Percentiles rank a stretch among this genome's conserved stretches.
phyloP scores from a whole-genome alignment of 2,329 filamentous ascomycete genomes.

The Colletotrichum paranaense region DNA sequence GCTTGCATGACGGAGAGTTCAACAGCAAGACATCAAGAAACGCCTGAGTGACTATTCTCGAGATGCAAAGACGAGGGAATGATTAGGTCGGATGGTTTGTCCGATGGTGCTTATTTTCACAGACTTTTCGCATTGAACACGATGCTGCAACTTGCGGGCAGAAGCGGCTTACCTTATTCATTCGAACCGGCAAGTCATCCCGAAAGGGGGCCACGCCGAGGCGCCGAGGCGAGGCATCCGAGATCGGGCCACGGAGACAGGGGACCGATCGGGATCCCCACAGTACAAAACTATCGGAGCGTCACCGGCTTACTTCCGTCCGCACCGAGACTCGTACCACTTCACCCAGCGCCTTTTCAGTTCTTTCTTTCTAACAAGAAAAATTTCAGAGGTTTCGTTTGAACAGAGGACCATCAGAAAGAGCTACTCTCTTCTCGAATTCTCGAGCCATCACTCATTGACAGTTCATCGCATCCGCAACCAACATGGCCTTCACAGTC shows the following conservation, averaged over 20 bases:
- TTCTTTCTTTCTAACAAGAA: not conserved
- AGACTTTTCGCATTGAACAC: not conserved
- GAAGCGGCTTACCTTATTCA: not conserved
- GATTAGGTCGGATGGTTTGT: not conserved
- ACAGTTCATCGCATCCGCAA: not conserved
- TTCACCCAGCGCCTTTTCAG: not conserved
- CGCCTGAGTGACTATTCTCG: not conserved
- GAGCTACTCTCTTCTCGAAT: not conserved
- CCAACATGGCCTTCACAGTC: conserved; percentile 67
- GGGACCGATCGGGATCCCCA: conserved; percentile 26
- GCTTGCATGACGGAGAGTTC: not conserved
- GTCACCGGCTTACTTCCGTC: conserved; percentile 11
- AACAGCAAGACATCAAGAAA: not conserved
- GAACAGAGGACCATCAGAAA: not conserved
- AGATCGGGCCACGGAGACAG: conserved; percentile 29
- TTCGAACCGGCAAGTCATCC: conserved; percentile 12
- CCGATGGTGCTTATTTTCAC: not conserved
- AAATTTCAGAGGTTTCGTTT: not conserved
- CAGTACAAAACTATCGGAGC: conserved; percentile 4
- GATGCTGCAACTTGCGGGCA: not conserved
- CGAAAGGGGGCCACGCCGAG: conserved; percentile 15
- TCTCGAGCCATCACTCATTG: not conserved
- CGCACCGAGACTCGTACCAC: not conserved
- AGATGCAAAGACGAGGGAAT: not conserved
- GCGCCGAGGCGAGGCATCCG: conserved; percentile 22